phyloP scores from a whole-genome alignment of 768 basidiomycete species.

The Trametes sanguinea region DNA sequence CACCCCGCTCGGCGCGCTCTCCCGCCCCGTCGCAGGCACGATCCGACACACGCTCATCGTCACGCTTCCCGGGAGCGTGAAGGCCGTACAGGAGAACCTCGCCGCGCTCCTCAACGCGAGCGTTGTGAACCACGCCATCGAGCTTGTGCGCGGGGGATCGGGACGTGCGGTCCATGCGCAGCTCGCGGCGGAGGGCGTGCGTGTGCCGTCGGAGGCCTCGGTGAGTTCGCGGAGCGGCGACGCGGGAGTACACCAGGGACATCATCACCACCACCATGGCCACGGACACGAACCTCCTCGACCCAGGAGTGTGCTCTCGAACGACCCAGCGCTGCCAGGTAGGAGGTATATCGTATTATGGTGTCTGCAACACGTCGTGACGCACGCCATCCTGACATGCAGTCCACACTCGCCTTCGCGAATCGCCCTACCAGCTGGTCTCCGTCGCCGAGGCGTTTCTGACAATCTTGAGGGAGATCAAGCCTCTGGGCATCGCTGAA shows the following conservation, averaged over 20 bases:
- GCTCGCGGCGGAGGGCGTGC: conserved; percentile 40
- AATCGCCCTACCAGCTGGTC: conserved; percentile 77
- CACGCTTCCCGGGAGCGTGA: conserved; percentile 83
- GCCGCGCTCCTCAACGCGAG: conserved; percentile 58
- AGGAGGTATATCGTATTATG: conserved; percentile 25
- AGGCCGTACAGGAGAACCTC: conserved; percentile 81
- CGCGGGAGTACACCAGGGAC: conserved; percentile 22
- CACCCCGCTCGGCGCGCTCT: conserved; percentile 80
- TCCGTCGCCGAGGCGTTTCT: conserved; percentile 65
- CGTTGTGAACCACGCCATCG: conserved; percentile 69
- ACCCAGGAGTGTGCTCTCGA: conserved; percentile 60
- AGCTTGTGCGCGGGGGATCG: conserved; percentile 67
- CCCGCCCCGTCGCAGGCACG: conserved; percentile 81
- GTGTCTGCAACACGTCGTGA: background rate
- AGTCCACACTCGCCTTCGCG: conserved; percentile 73
- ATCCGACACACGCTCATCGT: conserved; percentile 65
- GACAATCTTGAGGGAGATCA: conserved; percentile 52
- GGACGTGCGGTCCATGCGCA: conserved; percentile 59
- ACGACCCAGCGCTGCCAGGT: conserved; percentile 72
- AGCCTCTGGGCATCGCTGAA: conserved; percentile 41
- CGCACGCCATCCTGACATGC: background rate
- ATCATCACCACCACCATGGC: conserved; percentile 42
- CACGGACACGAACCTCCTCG: conserved; percentile 46
- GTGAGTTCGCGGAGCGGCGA: conserved; percentile 10
- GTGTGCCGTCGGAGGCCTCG: conserved; percentile 26